Evolutionary conservation across 768 basidiomycete genomes (phyloP).

Genomic region (Mycena galericulata): DNA sequence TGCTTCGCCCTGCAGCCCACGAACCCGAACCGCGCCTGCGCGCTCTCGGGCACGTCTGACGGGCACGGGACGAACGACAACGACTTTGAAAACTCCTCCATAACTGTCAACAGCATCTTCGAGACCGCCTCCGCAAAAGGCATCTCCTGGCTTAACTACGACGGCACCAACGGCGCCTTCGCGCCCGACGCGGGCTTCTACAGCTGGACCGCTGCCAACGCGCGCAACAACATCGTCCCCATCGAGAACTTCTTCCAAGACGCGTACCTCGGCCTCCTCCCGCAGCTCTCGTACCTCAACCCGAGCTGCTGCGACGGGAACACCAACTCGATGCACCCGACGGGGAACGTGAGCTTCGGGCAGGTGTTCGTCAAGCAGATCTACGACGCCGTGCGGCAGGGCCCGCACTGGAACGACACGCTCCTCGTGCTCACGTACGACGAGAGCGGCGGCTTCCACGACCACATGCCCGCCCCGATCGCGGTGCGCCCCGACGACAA

Average conservation of each 20-base stretch:
- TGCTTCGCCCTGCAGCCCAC: slow-evolving; percentile 38
- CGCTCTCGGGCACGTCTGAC: slow-evolving; percentile 43
- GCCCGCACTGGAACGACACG: slow-evolving; percentile 45
- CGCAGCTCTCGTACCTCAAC: slow-evolving; percentile 44
- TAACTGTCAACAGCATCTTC: slow-evolving; percentile 44
- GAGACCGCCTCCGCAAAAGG: slow-evolving; percentile 38
- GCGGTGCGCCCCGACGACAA: slow-evolving; percentile 41
- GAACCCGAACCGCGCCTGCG: slow-evolving; percentile 46
- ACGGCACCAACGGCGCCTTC: slow-evolving; percentile 38
- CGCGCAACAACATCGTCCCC: slow-evolving; percentile 36
- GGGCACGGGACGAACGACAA: slow-evolving; percentile 46
- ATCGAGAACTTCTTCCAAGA: slow-evolving; percentile 45
- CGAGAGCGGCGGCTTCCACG: slow-evolving; percentile 48
- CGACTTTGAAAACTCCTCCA: slow-evolving; percentile 30
- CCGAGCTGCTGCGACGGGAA: slow-evolving; percentile 39
- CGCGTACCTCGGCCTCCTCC: slow-evolving; percentile 40
- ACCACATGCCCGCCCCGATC: slow-evolving; percentile 47
- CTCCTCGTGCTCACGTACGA: slow-evolving; percentile 48
- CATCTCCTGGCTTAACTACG: slow-evolving; percentile 45
- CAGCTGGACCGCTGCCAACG: slow-evolving; percentile 36
- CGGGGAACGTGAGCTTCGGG: slow-evolving; percentile 40
- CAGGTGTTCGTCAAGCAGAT: slow-evolving; percentile 46
- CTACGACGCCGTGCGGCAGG: slow-evolving; percentile 46
- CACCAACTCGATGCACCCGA: slow-evolving; percentile 43
- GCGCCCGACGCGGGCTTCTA: slow-evolving; percentile 40